phyloP scores from a whole-genome alignment of 225 moss, liverwort and hornwort species.

The Anthoceros angustus region DNA sequence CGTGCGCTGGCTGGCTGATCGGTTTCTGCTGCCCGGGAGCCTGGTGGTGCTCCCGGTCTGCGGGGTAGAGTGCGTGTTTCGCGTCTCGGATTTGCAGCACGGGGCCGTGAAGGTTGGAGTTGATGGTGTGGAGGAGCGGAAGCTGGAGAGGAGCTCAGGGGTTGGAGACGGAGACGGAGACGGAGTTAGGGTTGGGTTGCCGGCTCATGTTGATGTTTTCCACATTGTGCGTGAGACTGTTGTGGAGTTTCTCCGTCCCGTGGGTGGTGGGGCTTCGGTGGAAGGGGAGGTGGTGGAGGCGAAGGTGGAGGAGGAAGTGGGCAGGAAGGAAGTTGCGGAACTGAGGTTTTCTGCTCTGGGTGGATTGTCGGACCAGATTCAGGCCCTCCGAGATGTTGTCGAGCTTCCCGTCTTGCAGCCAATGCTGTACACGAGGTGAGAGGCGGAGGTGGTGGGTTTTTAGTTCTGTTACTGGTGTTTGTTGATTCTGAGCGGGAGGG shows the following conservation, averaged over 20 bases:
- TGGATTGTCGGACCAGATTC: constrained; percentile 66
- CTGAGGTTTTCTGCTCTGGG: constrained; percentile 57
- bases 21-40: constrained; percentile 64
- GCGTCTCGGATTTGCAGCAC: constrained; percentile 23
- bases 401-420: constrained; percentile 66
- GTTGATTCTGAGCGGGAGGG: neutral
- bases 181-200: neutral
- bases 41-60: constrained; percentile 53
- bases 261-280: constrained; percentile 8
- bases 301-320: constrained; percentile 13
- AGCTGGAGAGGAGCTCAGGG: constrained; percentile 7
- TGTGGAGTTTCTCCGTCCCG: neutral
- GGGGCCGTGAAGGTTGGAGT: neutral
- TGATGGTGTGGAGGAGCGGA: constrained; percentile 1
- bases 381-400: constrained; percentile 65
- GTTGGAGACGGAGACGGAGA: constrained; percentile 12
- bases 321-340: constrained; percentile 23
- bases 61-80: constrained; percentile 71
- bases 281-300: constrained; percentile 15
- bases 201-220: constrained; percentile 35
- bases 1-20: constrained; percentile 62
- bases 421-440: constrained; percentile 53
- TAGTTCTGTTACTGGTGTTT: neutral
- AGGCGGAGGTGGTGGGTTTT: neutral
- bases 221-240: constrained; percentile 11